A percentile compares a stretch with the other conserved stretches of the same genome.
Conservation (phyloP, 2,329 filamentous ascomycete genomes). For the Aspergillus chevalieri region DNA sequence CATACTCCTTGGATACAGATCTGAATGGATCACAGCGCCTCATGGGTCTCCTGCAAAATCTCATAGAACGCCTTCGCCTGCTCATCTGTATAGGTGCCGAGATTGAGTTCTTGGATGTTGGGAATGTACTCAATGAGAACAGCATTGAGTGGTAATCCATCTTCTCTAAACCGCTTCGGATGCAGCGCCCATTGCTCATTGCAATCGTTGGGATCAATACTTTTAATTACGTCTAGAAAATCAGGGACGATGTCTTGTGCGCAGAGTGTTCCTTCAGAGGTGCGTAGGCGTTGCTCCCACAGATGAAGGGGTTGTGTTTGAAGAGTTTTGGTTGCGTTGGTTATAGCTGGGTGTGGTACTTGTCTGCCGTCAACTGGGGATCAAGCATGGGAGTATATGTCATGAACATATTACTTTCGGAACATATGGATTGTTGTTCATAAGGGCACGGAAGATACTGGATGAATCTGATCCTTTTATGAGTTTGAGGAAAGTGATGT, state of each 20-base stretch:
- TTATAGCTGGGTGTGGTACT: background rate
- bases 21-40: background rate
- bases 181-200: background rate
- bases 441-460: background rate
- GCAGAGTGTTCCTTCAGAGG: background rate
- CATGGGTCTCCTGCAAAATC: background rate
- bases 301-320: background rate
- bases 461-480: background rate
- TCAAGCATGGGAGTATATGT: background rate
- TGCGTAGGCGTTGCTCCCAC: background rate
- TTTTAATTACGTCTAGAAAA: background rate
- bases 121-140: background rate
- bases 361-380: background rate
- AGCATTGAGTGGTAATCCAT: background rate
- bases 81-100: background rate
- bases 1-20: background rate
- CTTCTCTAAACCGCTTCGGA: background rate
- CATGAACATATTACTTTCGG: background rate
- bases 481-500: background rate
- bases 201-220: background rate
- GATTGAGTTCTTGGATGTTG: background rate
- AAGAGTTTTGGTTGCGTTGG: background rate
- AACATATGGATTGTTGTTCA: background rate
- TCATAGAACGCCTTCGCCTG: background rate
- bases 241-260: background rate